Percentiles rank a stretch among this genome's conserved stretches.
These are phyloP conservation scores for Hypoxylon crocopeplum DNA, from an alignment of 495 filamentous ascomycete species.

Conservation along the genomic window DNA sequence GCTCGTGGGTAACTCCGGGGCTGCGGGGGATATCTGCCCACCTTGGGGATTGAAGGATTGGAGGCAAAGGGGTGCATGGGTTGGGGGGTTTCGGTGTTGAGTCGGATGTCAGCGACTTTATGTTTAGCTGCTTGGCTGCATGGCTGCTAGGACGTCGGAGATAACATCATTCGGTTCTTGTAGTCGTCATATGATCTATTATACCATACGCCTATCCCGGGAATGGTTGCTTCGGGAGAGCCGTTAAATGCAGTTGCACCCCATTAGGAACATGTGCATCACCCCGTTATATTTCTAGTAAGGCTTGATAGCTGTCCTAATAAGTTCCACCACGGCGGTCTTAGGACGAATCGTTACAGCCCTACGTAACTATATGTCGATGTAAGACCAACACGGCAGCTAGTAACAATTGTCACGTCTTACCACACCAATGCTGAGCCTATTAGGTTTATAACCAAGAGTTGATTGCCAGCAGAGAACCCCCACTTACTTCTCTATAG, in stretches of 20 bases:
- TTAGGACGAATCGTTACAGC: no score
- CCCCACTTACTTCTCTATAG: not conserved
- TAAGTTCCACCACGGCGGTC: no score
- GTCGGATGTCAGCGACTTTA: constrained; percentile 7
- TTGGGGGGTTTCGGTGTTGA: constrained; percentile 7
- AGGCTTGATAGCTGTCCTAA: no score
- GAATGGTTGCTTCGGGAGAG: no score
- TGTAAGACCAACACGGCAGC: not conserved
- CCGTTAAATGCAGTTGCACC: no score
- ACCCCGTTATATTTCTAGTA: no score
- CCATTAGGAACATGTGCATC: not conserved
- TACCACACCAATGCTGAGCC: not conserved
- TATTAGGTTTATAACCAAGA: not conserved
- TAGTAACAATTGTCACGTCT: not conserved
- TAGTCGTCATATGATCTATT: constrained; percentile 21
- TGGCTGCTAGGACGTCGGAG: constrained; percentile 15
- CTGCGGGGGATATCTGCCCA: constrained; percentile 32
- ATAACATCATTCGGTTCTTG: constrained; percentile 12
- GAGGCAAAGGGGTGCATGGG: not conserved
- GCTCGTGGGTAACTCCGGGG: constrained; percentile 34
- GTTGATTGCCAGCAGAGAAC: no score
- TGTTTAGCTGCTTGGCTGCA: constrained; percentile 6
- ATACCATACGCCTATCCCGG: no score
- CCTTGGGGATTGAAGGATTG: not conserved
- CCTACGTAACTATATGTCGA: not conserved